Conservation (phyloP, 192 early-diverging fungal genomes). For the Coemansia asiatica region DNA sequence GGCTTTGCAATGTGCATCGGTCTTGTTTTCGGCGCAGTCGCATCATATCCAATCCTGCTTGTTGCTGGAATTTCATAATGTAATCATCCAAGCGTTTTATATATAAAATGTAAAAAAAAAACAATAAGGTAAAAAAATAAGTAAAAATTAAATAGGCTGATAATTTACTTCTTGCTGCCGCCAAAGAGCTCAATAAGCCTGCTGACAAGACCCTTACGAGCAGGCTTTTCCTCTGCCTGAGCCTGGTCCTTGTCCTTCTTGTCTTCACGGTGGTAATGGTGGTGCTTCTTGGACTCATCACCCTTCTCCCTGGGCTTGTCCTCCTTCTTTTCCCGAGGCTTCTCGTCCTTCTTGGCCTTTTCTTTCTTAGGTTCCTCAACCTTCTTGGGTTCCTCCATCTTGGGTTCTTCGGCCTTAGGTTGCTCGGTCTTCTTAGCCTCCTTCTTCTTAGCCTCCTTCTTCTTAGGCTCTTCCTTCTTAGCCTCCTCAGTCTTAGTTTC, state of each 20-base stretch:
- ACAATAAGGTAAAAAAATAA: neutral
- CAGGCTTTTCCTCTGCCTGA: conserved; percentile 31
- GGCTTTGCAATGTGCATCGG: conserved; percentile 69
- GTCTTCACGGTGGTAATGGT: conserved; percentile 23
- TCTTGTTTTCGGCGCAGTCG: conserved; percentile 63
- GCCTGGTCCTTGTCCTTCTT: conserved; percentile 32
- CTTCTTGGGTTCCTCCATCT: conserved; percentile 15
- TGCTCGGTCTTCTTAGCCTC: conserved; percentile 10
- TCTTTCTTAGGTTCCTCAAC: conserved; percentile 9
- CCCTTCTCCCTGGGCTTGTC: conserved; percentile 14
- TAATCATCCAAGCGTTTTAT: conserved; percentile 1
- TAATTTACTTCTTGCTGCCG: conserved; percentile 22
- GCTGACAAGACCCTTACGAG: conserved; percentile 51
- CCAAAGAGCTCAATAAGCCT: conserved; percentile 54
- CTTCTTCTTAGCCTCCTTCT: conserved; percentile 6
- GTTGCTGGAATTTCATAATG: conserved; percentile 36
- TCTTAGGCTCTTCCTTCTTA: conserved; percentile 8
- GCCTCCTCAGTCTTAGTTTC: conserved; percentile 8
- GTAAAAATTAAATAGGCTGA: neutral
- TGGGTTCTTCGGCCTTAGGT: conserved; percentile 6
- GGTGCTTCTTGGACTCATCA: conserved; percentile 39
- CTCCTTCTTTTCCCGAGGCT: conserved; percentile 17
- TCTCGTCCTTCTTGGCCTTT: conserved; percentile 11
- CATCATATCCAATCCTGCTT: conserved; percentile 48
- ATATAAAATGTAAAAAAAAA: neutral